These are phyloP conservation scores for Aspergillus vadensis DNA, from an alignment of 2,329 filamentous ascomycete species.

Conservation along the genomic window DNA sequence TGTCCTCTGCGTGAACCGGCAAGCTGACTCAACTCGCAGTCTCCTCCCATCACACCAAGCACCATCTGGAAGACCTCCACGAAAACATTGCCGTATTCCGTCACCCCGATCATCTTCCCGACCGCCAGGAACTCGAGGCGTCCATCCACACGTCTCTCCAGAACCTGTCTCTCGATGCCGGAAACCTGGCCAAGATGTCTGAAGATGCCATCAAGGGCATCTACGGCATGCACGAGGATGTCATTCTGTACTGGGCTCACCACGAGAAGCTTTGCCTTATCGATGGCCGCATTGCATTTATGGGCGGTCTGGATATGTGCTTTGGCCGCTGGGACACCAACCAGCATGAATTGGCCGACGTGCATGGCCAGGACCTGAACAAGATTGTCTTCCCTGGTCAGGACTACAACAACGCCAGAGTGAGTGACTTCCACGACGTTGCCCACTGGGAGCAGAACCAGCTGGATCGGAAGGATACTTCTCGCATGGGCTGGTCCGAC, in stretches of 20 bases:
- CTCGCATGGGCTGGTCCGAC: conserved; percentile 92
- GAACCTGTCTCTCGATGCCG: conserved; percentile 57
- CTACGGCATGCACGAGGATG: conserved; percentile 78
- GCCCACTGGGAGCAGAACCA: conserved; percentile 82
- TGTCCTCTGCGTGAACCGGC: background rate
- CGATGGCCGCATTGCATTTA: conserved; percentile 79
- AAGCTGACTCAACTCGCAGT: conserved; percentile 44
- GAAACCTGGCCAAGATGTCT: conserved; percentile 65
- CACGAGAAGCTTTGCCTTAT: conserved; percentile 88
- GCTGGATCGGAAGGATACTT: conserved; percentile 74
- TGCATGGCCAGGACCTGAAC: conserved; percentile 75
- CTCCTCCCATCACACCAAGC: conserved; percentile 74
- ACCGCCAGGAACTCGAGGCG: conserved; percentile 66
- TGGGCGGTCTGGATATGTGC: conserved; percentile 87
- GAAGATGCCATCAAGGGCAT: conserved; percentile 73
- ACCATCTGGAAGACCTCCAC: conserved; percentile 73
- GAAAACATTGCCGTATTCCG: conserved; percentile 86
- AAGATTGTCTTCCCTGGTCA: conserved; percentile 82
- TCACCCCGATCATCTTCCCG: conserved; percentile 84
- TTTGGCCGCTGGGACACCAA: conserved; percentile 90
- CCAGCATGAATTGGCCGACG: conserved; percentile 81
- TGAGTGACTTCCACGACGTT: conserved; percentile 80
- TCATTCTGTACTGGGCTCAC: conserved; percentile 88
- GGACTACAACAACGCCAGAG: conserved; percentile 86
- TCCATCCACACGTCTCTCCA: conserved; percentile 59